Percentiles rank a stretch among this genome's conserved stretches.
phyloP scores from a whole-genome alignment of 208 protist genomes.

The Trypanosomatidae sp. region DNA sequence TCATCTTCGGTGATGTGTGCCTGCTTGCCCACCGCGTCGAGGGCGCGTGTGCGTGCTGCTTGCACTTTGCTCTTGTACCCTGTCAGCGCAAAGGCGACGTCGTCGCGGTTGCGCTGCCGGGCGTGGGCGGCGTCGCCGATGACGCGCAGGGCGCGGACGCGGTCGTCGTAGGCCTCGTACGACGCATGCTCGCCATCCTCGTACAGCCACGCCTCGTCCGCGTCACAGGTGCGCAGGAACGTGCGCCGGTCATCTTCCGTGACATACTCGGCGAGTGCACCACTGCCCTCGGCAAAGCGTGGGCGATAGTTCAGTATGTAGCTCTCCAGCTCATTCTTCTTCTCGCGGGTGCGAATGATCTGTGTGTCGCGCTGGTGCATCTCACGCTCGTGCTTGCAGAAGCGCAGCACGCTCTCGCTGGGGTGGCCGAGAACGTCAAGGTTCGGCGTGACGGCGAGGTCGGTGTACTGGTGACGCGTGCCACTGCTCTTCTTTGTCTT shows the following conservation, averaged over 20 bases:
- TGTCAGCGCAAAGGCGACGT: conserved; percentile 39
- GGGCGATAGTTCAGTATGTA: conserved; percentile 84
- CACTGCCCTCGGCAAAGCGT: conserved; percentile 39
- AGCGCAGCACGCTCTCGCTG: conserved; percentile 22
- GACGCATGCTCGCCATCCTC: conserved; percentile 67
- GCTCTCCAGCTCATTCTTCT: conserved; percentile 86
- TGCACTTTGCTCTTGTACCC: conserved; percentile 23
- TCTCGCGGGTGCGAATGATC: conserved; percentile 60
- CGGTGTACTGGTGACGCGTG: conserved; percentile 21
- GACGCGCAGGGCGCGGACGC: conserved; percentile 55
- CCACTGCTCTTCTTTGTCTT: conserved; percentile 8
- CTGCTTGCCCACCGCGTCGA: conserved; percentile 39
- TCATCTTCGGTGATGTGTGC: conserved; percentile 75
- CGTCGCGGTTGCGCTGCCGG: conserved; percentile 43
- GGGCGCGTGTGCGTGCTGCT: conserved; percentile 19
- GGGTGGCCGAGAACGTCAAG: conserved; percentile 38
- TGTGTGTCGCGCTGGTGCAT: conserved; percentile 61
- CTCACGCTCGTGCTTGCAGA: conserved; percentile 48
- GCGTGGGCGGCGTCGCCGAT: conserved; percentile 61
- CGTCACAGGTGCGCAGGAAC: conserved; percentile 56
- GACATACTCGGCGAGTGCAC: conserved; percentile 54
- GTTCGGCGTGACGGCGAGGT: conserved; percentile 39
- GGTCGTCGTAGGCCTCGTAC: conserved; percentile 51
- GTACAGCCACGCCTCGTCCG: conserved; percentile 83
- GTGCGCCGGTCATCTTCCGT: conserved; percentile 17